Base-by-base conservation (phyloP, 768 basidiomycete genomes). In the Coprinopsis sp. region DNA sequence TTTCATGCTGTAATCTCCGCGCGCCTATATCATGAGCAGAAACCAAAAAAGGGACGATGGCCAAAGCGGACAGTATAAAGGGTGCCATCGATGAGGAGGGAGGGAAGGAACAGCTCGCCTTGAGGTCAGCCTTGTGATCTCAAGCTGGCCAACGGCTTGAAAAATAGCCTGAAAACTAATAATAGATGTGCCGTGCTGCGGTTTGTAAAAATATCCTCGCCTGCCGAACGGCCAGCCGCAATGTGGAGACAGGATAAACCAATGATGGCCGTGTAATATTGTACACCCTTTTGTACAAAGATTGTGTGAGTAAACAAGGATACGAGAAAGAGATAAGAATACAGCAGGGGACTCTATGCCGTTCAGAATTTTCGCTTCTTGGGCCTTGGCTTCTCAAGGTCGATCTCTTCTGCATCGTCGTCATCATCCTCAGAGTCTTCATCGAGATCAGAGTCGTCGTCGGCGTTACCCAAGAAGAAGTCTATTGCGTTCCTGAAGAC, bases 331-430 rank as follows among this genome's bases (percentile, higher is more conserved):
- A 14, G 28, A 16, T 16, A 45, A 4, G 22, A 23, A 6, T 37
- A 19, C 28, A 43, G 18, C 25, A 12, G 28, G 12, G 27, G 18
- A 43, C 8, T 7, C n/a, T 10, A 30, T 7, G 21, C 8, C 6
- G 28, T 59, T 64, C 72, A 83, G 42, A 78, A 74, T 59, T 78
- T 79, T 67, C 76, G 79, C 68, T 84, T 88, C 69, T 91, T 91
- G 44, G 79, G 58, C 51, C 79, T 74, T 33, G 89, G 90, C 65
- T 87, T 85, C 64, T 92, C 90, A 47, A 92, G 68, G 66, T 92
- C 90, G 66, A 92, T 92, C 63, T 91, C 90, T 34, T 83, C 87
- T 36, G 78, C 87, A 19, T 88, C 83, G 21, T 88, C 86, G 25
- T 85, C 83, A 3, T 87, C 84, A 6, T 84, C 82, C 11, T 84